Base-by-base conservation (phyloP, 2,329 filamentous ascomycete species). In the Stemphylium lycopersici region DNA sequence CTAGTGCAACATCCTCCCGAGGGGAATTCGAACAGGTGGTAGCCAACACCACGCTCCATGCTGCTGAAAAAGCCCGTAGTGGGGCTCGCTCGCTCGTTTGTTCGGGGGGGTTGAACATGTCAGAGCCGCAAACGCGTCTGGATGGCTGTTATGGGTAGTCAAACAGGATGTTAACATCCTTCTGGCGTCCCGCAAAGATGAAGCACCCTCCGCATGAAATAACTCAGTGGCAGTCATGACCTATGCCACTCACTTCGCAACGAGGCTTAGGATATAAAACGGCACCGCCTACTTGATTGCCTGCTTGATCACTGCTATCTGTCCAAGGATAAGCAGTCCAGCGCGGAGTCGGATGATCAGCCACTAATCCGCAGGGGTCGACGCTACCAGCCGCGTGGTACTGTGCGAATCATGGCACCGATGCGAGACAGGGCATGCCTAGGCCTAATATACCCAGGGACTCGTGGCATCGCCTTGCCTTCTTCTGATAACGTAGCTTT, bases 381-480 rank as follows among this genome's bases (percentile, higher is more conserved):
- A 51, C 49, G 46, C 45, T 54, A 54, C 40, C 39, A 42, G 39
- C 26, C 32, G 36, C 40, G 20, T 50, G 39, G 39, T 12, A 54
- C 42, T 24, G 22, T 24, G 49, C 38, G 36, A 38, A 38, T 41
- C 36, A 40, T 46, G 45, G 29, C 37, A 33, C 34, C 24, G n/a
- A 51, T 39, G 22, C 46, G 29, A 15, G 42, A 26, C 34, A 29
- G 33, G 31, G 18, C 22, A 41, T 11, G 39, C 26, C 26, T 10
- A 47, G 38, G 5, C 3, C 38, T 43, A 50, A 52, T 45, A 42
- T 13, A 31, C 7, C 55, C 12, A 31, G 18, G 18, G 26, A 31
- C 8, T 20, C 36, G n/a, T 15, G 31, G 37, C 31, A 46, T 2
- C 22, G 3, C 20, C 16, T 11, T 40, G 15, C 51, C 33, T 50